Conservation (phyloP, 2,329 filamentous ascomycete genomes). For the Annulohypoxylon truncatum region DNA sequence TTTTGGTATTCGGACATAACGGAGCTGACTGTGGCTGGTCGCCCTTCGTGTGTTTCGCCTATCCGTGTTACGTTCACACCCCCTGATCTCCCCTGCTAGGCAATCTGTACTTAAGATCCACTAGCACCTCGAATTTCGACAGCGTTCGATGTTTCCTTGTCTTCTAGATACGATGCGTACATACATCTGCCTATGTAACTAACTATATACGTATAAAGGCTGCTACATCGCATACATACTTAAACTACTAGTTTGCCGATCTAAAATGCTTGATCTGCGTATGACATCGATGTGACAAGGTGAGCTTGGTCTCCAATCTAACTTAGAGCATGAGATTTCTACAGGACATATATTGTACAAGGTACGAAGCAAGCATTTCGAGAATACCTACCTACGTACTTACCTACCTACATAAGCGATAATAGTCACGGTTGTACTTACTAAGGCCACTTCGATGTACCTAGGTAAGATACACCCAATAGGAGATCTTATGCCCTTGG, state of each 20-base stretch:
- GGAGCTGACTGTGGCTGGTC: slow-evolving; percentile 38
- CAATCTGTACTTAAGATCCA: not conserved
- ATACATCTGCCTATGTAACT: not conserved
- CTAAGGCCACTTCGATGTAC: slow-evolving; percentile 22
- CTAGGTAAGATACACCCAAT: slow-evolving; percentile 21
- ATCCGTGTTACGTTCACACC: slow-evolving; percentile 39
- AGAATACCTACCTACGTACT: too few relatives aligned
- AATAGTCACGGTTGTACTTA: slow-evolving; percentile 17
- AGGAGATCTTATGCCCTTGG: not conserved
- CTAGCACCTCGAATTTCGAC: slow-evolving; percentile 16
- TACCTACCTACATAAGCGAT: too few relatives aligned
- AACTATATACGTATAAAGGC: too few relatives aligned
- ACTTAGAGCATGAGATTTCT: slow-evolving; percentile 5
- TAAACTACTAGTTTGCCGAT: not conserved
- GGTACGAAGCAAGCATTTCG: slow-evolving; percentile 16
- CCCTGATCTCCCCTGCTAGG: not conserved
- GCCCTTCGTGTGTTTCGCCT: slow-evolving; percentile 2
- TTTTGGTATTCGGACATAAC: slow-evolving; percentile 35
- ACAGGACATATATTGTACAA: slow-evolving; percentile 16
- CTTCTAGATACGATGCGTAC: too few relatives aligned
- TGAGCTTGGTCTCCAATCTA: slow-evolving; percentile 8
- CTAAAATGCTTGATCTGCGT: slow-evolving; percentile 5
- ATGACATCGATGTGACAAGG: slow-evolving; percentile 21
- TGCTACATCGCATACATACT: not conserved
- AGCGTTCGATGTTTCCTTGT: slow-evolving; percentile 17